Evolutionary conservation across 164 flowering plant genomes (phyloP), one percentile per base, ranked within the genome.

Genomic region (Nymphaea colorata): DNA sequence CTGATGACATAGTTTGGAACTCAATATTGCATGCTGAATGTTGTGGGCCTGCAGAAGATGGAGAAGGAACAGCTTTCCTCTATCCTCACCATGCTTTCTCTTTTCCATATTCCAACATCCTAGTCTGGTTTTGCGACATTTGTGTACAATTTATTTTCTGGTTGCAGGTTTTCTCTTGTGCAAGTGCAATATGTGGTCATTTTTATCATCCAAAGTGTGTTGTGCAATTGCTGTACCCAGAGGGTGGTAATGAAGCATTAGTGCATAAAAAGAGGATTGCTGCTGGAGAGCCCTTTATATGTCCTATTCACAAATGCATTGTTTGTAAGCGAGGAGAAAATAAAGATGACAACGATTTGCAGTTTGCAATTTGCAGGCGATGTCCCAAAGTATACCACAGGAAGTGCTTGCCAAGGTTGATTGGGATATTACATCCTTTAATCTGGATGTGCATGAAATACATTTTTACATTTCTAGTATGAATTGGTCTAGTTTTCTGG

Each of bases 351-450:
- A 53, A 0, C 3, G 84, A 83, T 4, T 67, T 85, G 77, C 90
- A 85, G 72, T 85, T 94, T 83, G 97, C 96, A 57, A 66, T 90
- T 0, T 94, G 98, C 66, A 81, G 97, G 66, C 95, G 96, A 5
- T 94, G 98, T 69, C 97, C 98, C 14, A 88, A 65, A 73, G 78
- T 91, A 66, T 94, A 91, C 77, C 98, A 94, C 65, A 74, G 85
- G 68, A 86, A 89, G 80, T 94, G 98, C 79, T 79, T 94, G 71
- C 97, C 97, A 25, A 80, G 86, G 98, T 94, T n/a, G 70, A 51
- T 68, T 53, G 6, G 6, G 53, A 47, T 47, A 12, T 47, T 47
- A 3, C 53, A 6, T 47, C 11, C 53, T 47, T 47, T 6, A n/a
- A n/a, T n/a, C 53, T 47, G 6, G 53, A 6, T 47, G 11, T 47